These are phyloP conservation scores for Leccinum broughii DNA, from an alignment of 768 basidiomycete species.

Conservation along the genomic window DNA sequence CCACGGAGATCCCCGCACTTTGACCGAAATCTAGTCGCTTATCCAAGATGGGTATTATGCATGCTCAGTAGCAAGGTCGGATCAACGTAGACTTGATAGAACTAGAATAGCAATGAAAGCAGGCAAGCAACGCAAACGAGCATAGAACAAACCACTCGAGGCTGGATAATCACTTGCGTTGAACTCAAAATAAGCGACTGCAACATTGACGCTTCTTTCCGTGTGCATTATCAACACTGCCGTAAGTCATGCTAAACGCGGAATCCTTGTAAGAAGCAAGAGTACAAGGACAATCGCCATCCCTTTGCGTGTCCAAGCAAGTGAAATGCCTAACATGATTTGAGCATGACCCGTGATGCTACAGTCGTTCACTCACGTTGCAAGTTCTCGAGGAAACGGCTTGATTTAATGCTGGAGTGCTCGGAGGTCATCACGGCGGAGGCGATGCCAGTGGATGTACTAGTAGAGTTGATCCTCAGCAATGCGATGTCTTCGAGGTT, in stretches of 20 bases:
- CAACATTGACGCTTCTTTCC: not conserved
- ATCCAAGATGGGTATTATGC: not conserved
- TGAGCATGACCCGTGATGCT: too few relatives aligned
- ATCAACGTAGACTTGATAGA: not conserved
- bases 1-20: conserved; percentile 6
- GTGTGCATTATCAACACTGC: not conserved
- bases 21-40: not conserved
- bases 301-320: too few relatives aligned
- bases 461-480: too few relatives aligned
- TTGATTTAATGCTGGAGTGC: too few relatives aligned
- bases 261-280: too few relatives aligned
- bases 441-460: too few relatives aligned
- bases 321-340: too few relatives aligned
- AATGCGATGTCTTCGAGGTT: too few relatives aligned
- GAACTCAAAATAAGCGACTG: not conserved
- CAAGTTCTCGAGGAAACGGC: too few relatives aligned
- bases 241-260: not conserved
- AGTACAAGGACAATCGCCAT: too few relatives aligned
- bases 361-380: too few relatives aligned
- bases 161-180: not conserved
- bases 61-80: not conserved
- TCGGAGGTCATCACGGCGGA: too few relatives aligned
- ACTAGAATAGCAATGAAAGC: not conserved
- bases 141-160: not conserved
- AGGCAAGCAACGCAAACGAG: not conserved